Evolutionary conservation across 305 asterid genomes (phyloP).

Genomic region (Euphrasia arctica): DNA sequence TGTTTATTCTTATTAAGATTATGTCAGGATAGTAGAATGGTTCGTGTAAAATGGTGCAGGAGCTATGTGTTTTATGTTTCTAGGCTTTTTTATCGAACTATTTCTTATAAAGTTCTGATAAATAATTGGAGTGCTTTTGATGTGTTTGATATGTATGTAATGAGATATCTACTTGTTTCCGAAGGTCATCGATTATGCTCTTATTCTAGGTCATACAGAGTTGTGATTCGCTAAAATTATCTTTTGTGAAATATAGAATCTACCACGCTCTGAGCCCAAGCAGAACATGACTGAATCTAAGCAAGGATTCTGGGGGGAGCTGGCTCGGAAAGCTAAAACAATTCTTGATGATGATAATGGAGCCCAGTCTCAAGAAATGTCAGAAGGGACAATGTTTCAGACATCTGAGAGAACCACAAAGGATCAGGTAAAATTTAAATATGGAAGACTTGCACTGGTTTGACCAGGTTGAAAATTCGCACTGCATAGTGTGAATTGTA

Average conservation of each 20-base stretch:
- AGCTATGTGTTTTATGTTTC: background rate
- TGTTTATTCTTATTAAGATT: background rate
- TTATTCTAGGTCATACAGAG: background rate
- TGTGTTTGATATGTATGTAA: background rate
- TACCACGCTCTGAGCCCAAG: background rate
- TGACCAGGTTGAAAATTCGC: background rate
- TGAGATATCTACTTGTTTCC: background rate
- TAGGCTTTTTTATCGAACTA: background rate
- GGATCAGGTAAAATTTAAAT: background rate
- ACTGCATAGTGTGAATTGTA: background rate
- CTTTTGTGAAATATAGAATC: background rate
- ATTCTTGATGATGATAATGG: slow-evolving; percentile 6
- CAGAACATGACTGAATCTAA: background rate
- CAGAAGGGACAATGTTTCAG: too few species aligned
- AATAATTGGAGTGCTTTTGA: background rate
- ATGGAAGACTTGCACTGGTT: background rate
- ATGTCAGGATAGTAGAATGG: background rate
- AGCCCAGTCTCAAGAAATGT: background rate
- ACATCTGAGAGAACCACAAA: background rate
- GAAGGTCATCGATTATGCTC: background rate
- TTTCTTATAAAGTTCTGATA: background rate
- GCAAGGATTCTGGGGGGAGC: slow-evolving; percentile 5
- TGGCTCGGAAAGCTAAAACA: background rate
- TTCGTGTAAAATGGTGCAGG: background rate
- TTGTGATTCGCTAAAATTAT: background rate